Evolutionary conservation across 2,329 filamentous ascomycete genomes (phyloP), one percentile per base, ranked within the genome.

Genomic region (Didymella exigua): DNA sequence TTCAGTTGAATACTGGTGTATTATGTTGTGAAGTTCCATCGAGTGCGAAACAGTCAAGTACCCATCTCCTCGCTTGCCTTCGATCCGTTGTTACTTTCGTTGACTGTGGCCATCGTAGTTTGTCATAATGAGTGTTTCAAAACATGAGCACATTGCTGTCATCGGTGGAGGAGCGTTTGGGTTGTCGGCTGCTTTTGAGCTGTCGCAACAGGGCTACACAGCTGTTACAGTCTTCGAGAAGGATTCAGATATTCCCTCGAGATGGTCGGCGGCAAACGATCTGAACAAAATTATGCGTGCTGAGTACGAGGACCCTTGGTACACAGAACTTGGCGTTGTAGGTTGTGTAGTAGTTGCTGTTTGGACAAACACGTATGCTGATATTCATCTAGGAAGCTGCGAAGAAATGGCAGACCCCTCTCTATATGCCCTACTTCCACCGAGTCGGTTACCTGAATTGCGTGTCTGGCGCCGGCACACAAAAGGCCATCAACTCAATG

Each of bases 281-380:
- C 65, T 86, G 23, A 87, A 86, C 67, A 87, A 87, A 68, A 86
- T 86, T 50, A 75, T 86, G 30, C 78, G 84, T 2, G 82, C 80
- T 4, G 83, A 86, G 59, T 86, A 86, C 54, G 81, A 84, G 56
- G 82, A 85, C 54, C 74, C 76, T 0, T 84, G 83, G 50, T 86
- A 86, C 54, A 82, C 82, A 0, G 75, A 83, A 2, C 64, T 85
- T 37, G 79, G 83, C 1, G 71, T 84, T 49, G 81, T 82, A 69
- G 54, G 76, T 42, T 8, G 36, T 8, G 13, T 24, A 6, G 13
- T 24, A 6, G 7, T 38, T 6, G 2, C 6, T 16, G 13, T 38
- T 14, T 38, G 36, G 19, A 7, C 11, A 9, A 5, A 24, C n/a
- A 1, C 21, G 13, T 31, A 14, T 34, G 14, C 29, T 29, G 9